These are phyloP conservation scores for Staphylotrichum longicolle DNA, from an alignment of 495 filamentous ascomycete genomes.

Conservation along the genomic window DNA sequence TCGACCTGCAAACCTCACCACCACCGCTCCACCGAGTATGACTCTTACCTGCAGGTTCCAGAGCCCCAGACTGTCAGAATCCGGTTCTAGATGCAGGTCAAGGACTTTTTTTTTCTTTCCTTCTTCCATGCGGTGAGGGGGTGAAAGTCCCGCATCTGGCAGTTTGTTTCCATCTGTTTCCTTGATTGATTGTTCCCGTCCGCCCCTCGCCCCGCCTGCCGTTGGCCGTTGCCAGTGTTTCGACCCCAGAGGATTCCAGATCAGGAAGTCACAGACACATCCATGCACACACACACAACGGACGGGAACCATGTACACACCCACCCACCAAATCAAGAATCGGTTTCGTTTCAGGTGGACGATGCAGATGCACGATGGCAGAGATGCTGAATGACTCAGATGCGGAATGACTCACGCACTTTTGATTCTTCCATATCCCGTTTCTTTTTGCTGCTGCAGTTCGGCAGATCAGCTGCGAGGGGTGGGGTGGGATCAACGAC, in stretches of 20 bases:
- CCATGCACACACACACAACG: too few relatives aligned
- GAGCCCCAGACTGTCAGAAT: too few relatives aligned
- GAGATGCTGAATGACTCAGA: background rate
- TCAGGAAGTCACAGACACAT: slow-evolving; percentile 3
- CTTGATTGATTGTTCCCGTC: too few relatives aligned
- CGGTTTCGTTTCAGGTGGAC: slow-evolving; percentile 13
- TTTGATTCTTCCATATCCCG: background rate
- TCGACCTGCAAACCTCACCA: background rate
- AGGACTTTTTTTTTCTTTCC: background rate
- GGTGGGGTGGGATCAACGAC: too few relatives aligned
- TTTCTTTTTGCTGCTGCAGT: background rate
- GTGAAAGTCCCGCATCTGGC: slow-evolving; percentile 9
- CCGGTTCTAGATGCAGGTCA: slow-evolving; percentile 9
- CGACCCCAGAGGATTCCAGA: slow-evolving; percentile 10
- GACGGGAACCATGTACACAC: too few relatives aligned
- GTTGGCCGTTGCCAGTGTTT: background rate
- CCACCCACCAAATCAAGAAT: background rate
- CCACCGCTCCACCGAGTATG: background rate
- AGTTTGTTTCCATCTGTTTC: slow-evolving; percentile 10
- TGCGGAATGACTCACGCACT: slow-evolving; percentile 3
- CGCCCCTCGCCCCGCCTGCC: background rate
- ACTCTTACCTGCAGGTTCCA: slow-evolving; percentile 9
- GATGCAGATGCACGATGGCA: slow-evolving; percentile 6
- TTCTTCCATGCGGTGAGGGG: background rate
- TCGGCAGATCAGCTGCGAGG: too few relatives aligned